Evolutionary conservation across 139 green algal species (phyloP), one percentile per base, ranked within the genome.

Genomic region (Prasinococcaceae sp.): DNA sequence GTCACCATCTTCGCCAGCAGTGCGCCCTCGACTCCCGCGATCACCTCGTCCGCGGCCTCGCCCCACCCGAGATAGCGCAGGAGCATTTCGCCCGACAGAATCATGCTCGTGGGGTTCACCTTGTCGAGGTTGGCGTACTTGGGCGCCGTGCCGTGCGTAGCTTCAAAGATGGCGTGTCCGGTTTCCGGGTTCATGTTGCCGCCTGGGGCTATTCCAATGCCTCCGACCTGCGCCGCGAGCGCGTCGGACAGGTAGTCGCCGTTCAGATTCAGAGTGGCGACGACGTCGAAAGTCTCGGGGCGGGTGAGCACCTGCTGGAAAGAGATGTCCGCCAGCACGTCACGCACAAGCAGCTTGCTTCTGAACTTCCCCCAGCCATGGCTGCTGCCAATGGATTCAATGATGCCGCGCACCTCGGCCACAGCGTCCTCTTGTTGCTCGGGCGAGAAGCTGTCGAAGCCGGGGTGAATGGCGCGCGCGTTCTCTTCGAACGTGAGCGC

Each of bases 161-260:
- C 54, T 30, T 62, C 54, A 58, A 62, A 62, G 17, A 62, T 61
- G 27, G 54, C 54, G 30, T 62, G 54, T 3, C 54, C 54, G 9
- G 54, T 59, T 46, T 61, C 44, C 20, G 61, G 61, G 33, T 61
- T 60, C 26, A 62, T 62, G 28, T 62, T 62, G 17, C 54, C 54
- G 48, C 54, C 54, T 55, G 54, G 54, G 6, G 54, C 54, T 48
- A 62, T 62, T 12, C 54, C 54, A 6, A 62, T 62, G 27, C 54
- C 54, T 14, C 54, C 54, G 3, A 62, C 54, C 54, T 62, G 42
- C 20, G 54, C 54, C 47, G 54, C 54, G 17, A 62, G 24, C 23
- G 54, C 54, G 30, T 62, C 54, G 30, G 46, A 60, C 16, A 62
- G 42, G 42, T 62, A 62, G 26, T 62, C 54, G n/a, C 54, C 54